Conservation (phyloP, 352 stramenopile species). For the Globisporangium mamillatum region DNA sequence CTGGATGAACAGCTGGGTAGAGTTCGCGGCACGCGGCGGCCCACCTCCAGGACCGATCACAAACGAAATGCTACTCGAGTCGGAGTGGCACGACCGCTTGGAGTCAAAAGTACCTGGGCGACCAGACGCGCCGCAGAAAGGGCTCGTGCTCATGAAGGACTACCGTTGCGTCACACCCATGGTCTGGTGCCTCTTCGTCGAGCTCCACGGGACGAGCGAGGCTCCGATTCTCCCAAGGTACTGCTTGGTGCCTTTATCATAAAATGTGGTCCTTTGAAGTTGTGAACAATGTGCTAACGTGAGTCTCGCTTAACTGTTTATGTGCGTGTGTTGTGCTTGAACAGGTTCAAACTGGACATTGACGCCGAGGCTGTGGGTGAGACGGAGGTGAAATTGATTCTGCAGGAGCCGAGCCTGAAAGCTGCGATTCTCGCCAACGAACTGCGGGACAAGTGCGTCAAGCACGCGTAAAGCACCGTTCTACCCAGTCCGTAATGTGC, state of each 20-base stretch:
- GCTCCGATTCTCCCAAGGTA: slow-evolving; percentile 34
- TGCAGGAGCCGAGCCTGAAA: slow-evolving; percentile 30
- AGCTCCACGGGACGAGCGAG: slow-evolving; percentile 52
- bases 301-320: not conserved
- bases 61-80: slow-evolving; percentile 50
- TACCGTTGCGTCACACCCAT: slow-evolving; percentile 75
- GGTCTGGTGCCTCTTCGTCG: slow-evolving; percentile 63
- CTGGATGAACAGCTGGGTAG: slow-evolving; percentile 69
- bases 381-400: slow-evolving; percentile 18
- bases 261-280: not conserved
- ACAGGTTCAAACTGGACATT: slow-evolving; percentile 31
- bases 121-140: slow-evolving; percentile 35
- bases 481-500: not conserved
- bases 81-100: slow-evolving; percentile 43
- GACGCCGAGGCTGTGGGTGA: slow-evolving; percentile 22
- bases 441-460: slow-evolving; percentile 39
- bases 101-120: slow-evolving; percentile 25
- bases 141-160: slow-evolving; percentile 46
- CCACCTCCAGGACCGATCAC: slow-evolving; percentile 52
- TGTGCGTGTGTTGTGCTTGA: not conserved
- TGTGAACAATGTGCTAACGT: not conserved
- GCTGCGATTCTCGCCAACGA: slow-evolving; percentile 28
- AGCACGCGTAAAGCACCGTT: not conserved
- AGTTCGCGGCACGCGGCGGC: slow-evolving; percentile 43
- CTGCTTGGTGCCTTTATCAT: not conserved